Evolutionary conservation across 495 filamentous ascomycete genomes (phyloP).

Genomic region (Xylaria scruposa): DNA sequence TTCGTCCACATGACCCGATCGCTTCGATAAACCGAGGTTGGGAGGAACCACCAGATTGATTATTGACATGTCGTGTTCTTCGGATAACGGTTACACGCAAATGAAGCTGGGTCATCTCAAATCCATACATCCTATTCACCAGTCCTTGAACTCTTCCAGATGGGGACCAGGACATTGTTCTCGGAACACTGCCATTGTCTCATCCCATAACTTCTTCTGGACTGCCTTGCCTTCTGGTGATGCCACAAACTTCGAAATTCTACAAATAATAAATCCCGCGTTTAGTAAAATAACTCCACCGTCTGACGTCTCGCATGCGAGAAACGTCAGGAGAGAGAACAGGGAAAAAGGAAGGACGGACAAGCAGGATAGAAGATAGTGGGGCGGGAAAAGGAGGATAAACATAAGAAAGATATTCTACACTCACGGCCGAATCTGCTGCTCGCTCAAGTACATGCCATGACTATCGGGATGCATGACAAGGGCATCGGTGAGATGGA

Average conservation of each 20-base stretch:
- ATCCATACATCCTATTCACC: neutral
- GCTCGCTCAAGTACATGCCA: slow-evolving; percentile 33
- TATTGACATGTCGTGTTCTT: neutral
- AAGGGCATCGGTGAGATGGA: slow-evolving; percentile 34
- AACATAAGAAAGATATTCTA: neutral
- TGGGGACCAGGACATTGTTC: slow-evolving; percentile 29
- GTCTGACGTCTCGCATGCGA: neutral
- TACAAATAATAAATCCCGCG: neutral
- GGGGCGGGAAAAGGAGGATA: neutral
- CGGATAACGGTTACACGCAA: neutral
- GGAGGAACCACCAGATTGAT: neutral
- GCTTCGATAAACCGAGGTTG: neutral
- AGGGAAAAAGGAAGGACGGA: neutral
- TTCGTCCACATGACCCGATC: neutral
- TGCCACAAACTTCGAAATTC: slow-evolving; percentile 38
- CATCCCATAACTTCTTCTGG: slow-evolving; percentile 50
- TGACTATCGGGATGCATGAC: slow-evolving; percentile 29
- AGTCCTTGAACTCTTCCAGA: slow-evolving; percentile 32
- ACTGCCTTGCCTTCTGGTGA: slow-evolving; percentile 46
- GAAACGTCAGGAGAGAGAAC: too few relatives aligned
- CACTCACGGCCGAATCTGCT: slow-evolving; percentile 35
- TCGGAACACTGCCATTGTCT: slow-evolving; percentile 45
- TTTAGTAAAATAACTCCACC: slow-evolving; percentile 13
- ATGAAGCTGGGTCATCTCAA: neutral
- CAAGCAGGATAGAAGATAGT: neutral